A percentile compares a stretch with the other conserved stretches of the same genome.
These are phyloP conservation scores for Phytophthora citrophthora DNA, from an alignment of 352 stramenopile species.

Conservation along the genomic window DNA sequence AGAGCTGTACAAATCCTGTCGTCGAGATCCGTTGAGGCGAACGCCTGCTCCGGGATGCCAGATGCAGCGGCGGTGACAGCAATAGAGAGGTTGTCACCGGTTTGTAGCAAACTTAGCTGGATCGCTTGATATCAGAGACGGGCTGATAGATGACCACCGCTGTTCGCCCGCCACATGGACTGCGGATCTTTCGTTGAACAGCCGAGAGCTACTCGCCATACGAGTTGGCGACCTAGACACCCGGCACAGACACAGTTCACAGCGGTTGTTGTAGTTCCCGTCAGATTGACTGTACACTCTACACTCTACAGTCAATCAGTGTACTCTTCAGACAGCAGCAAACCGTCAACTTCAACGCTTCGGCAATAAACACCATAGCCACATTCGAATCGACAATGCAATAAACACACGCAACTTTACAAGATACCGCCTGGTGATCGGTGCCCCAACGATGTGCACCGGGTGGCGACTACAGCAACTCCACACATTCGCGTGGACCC, in stretches of 20 bases:
- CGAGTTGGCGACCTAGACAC: background rate
- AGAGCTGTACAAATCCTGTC: slow-evolving; percentile 18
- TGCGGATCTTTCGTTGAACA: background rate
- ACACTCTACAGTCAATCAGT: too few relatives aligned
- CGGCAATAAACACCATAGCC: too few relatives aligned
- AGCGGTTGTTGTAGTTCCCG: background rate
- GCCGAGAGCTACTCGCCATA: slow-evolving; percentile 7
- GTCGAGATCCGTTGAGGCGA: slow-evolving; percentile 12
- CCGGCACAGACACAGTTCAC: too few relatives aligned
- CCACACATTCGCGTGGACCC: too few relatives aligned
- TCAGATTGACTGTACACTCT: background rate
- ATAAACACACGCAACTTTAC: slow-evolving; percentile 6
- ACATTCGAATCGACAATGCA: background rate
- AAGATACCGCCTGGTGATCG: slow-evolving; percentile 11
- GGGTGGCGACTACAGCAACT: slow-evolving; percentile 25
- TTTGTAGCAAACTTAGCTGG: background rate
- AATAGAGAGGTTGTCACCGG: slow-evolving; percentile 1
- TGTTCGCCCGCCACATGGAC: slow-evolving; percentile 8
- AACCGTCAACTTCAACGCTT: background rate
- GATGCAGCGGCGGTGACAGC: slow-evolving; percentile 12
- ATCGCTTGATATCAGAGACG: slow-evolving; percentile 8
- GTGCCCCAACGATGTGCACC: slow-evolving; percentile 11
- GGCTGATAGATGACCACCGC: slow-evolving; percentile 9
- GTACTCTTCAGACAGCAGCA: background rate
- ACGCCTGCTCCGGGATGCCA: slow-evolving; percentile 12